Evolutionary conservation across 2,329 filamentous ascomycete species (phyloP), one percentile per base, ranked within the genome.

Genomic region (Ophiostoma montium): DNA sequence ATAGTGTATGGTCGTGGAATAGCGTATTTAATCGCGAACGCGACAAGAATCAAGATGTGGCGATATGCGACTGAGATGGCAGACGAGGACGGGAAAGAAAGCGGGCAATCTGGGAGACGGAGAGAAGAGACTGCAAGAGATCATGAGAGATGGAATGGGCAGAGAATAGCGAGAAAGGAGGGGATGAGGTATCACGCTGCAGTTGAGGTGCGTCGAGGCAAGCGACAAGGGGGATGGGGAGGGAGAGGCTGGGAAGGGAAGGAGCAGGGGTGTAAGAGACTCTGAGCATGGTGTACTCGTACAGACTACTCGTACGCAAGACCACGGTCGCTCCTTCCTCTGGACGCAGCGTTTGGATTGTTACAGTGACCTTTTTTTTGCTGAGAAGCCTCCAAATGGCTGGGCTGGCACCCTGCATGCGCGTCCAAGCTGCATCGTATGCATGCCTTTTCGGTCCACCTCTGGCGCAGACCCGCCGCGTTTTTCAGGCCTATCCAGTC

Each of bases 161-260:
- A 30, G 23, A 44, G 43, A 11, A 11, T 10, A 13, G 9, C 27
- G 11, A n/a, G 15, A 47, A 30, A 42, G 36, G 35, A 50, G 45
- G 39, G 41, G 33, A 47, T 32, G 18, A 27, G 33, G 12, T 21
- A 31, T 30, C 45, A 47, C 45, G 32, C 47, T 50, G 45, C 33
- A 47, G 38, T 32, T 43, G 45, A 33, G 39, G 32, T 38, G 16
- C 23, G 35, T 16, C 33, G 18, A 31, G 16, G 27, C 47, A 50
- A 35, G 13, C 12, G 41, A 27, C 16, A 46, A 50, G 13, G 41
- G n/a, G 36, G 31, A 36, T 30, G 47, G 49, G 43, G 49, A 21
- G 35, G 21, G 27, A 50, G 45, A 50, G 49, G 49, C 49, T 50
- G 49, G 49, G 45, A 47, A 38, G 44, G 45, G 49, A 15, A 45